phyloP scores from a whole-genome alignment of 441 rosid species.

The Gossypium schwendimanii region DNA sequence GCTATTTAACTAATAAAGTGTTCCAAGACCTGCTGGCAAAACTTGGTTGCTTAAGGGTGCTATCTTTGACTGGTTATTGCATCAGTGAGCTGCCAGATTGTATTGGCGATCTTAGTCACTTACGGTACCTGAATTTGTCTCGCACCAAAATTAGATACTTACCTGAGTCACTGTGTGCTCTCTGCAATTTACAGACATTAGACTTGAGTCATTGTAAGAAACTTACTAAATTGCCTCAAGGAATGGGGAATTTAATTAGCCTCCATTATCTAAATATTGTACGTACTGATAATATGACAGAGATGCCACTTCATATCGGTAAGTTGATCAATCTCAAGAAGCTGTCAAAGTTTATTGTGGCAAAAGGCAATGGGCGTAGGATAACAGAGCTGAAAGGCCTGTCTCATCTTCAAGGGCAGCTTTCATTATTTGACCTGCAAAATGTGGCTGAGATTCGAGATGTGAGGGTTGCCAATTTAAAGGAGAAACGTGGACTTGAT shows the following conservation, averaged over 20 bases:
- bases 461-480: slow-evolving; percentile 15
- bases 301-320: slow-evolving; percentile 8
- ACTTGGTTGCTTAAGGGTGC: slow-evolving; percentile 7
- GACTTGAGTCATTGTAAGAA: slow-evolving; percentile 1
- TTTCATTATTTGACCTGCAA: slow-evolving; percentile 12
- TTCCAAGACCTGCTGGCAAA: slow-evolving; percentile 10
- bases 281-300: neutral
- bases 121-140: slow-evolving; percentile 15
- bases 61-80: slow-evolving; percentile 14
- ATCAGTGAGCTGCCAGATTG: slow-evolving; percentile 13
- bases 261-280: slow-evolving; percentile 10
- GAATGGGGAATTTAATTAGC: slow-evolving; percentile 4
- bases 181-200: slow-evolving; percentile 3
- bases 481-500: slow-evolving; percentile 13
- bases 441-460: slow-evolving; percentile 15
- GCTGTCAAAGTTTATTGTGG: slow-evolving; percentile 14
- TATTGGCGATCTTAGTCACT: slow-evolving; percentile 12
- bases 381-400: slow-evolving; percentile 14
- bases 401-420: slow-evolving; percentile 13
- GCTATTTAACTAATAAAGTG: neutral
- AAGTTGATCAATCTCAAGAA: neutral
- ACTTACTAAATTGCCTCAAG: slow-evolving; percentile 3
- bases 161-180: slow-evolving; percentile 13
- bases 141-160: neutral
- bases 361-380: neutral